Conservation (phyloP, 805 yeast genomes). For the Blastobotrys robertii region DNA sequence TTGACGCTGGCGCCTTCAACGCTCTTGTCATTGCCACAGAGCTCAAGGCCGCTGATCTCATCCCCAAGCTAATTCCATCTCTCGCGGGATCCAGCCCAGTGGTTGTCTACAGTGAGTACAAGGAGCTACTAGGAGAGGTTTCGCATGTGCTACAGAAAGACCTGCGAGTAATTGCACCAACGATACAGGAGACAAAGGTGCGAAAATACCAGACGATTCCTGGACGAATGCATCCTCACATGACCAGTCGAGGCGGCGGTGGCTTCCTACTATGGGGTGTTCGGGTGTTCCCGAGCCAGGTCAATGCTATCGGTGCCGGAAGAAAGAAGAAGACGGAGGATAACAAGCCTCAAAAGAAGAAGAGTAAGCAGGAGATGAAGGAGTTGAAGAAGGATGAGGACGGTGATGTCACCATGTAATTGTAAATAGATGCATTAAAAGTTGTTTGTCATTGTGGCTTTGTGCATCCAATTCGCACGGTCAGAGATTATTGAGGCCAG, state of each 20-base stretch:
- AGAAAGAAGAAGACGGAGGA: slow-evolving; percentile 32
- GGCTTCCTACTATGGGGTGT: slow-evolving; percentile 78
- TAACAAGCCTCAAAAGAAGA: slow-evolving; percentile 8
- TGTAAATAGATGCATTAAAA: too few relatives aligned
- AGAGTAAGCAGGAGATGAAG: neutral
- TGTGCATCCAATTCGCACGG: too few relatives aligned
- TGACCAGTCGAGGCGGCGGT: slow-evolving; percentile 90
- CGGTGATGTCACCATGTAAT: too few relatives aligned
- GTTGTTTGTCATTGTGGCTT: too few relatives aligned
- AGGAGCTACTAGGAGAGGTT: slow-evolving; percentile 67
- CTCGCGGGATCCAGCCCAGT: slow-evolving; percentile 82
- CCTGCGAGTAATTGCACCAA: slow-evolving; percentile 68
- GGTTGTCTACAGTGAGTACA: slow-evolving; percentile 71
- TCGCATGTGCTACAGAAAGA: slow-evolving; percentile 62
- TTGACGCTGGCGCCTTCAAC: slow-evolving; percentile 52
- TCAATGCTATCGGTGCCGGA: slow-evolving; percentile 60
- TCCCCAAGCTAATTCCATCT: slow-evolving; percentile 51
- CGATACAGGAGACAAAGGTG: slow-evolving; percentile 70
- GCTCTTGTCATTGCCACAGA: slow-evolving; percentile 68
- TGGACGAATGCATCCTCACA: slow-evolving; percentile 87
- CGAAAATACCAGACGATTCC: slow-evolving; percentile 87
- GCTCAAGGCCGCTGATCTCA: slow-evolving; percentile 53
- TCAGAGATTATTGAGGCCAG: too few relatives aligned
- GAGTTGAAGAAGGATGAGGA: too few relatives aligned
- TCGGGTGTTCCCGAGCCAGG: slow-evolving; percentile 66